Conservation (phyloP, 306 rosid genomes). For the Clitoria ternatea region DNA sequence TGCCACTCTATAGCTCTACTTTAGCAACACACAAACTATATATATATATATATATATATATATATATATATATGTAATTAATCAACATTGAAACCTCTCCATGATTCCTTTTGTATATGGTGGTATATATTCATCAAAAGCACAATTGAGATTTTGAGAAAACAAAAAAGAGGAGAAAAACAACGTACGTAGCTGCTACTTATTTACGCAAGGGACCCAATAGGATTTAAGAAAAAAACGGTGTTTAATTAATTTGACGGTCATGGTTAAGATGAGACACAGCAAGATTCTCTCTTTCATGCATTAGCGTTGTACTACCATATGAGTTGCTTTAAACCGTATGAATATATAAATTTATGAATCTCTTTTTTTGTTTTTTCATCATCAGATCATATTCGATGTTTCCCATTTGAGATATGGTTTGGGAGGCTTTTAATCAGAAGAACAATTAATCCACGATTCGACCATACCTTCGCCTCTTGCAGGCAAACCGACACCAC, state of each 20-base stretch:
- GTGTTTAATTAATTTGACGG: slow-evolving; percentile 42
- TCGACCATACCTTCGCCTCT: slow-evolving; percentile 91
- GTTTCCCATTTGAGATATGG: background rate
- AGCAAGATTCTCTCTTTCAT: slow-evolving; percentile 37
- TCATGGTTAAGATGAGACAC: slow-evolving; percentile 44
- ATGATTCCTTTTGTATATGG: slow-evolving; percentile 8
- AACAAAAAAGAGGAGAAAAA: background rate
- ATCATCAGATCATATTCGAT: background rate
- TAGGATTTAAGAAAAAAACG: background rate
- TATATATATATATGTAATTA: too few relatives aligned
- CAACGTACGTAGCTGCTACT: slow-evolving; percentile 35
- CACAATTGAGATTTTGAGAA: background rate
- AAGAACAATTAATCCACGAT: slow-evolving; percentile 92
- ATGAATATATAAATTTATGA: slow-evolving; percentile 10
- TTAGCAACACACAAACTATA: slow-evolving; percentile 2
- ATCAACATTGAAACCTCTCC: background rate
- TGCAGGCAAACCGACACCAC: slow-evolving; percentile 23
- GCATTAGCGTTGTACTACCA: slow-evolving; percentile 32
- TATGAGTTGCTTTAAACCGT: slow-evolving; percentile 8
- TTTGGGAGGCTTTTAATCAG: slow-evolving; percentile 41
- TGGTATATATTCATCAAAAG: slow-evolving; percentile 16
- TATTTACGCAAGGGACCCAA: slow-evolving; percentile 49
- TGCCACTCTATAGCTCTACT: background rate
- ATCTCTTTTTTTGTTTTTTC: background rate
- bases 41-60: too few relatives aligned